Evolutionary conservation across 2,329 filamentous ascomycete genomes (phyloP).

Genomic region (Sclerotinia minor): DNA sequence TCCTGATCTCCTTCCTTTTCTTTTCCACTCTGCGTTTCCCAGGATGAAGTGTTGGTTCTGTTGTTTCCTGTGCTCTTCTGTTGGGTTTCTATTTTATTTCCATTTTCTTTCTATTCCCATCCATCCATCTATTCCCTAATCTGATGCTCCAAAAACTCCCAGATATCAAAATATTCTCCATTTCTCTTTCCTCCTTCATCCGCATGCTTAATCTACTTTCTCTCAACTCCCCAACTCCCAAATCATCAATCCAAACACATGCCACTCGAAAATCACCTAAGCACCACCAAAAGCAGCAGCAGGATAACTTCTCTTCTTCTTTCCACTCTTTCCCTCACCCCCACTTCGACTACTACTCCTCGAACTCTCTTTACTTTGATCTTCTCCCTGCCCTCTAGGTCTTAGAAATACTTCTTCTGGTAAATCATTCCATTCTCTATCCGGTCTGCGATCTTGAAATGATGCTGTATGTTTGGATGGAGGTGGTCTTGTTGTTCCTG

Average conservation of each 20-base stretch:
- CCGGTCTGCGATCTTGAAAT: conserved; percentile 59
- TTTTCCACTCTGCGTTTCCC: neutral
- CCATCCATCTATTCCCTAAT: neutral
- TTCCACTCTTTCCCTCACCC: conserved; percentile 48
- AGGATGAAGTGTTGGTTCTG: neutral
- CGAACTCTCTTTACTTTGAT: conserved; percentile 48
- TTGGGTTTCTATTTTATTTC: neutral
- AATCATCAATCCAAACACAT: neutral
- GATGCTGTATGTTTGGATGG: conserved; percentile 43
- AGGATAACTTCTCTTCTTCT: conserved; percentile 62
- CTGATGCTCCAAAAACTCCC: neutral
- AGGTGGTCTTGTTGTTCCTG: conserved; percentile 13
- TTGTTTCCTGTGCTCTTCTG: neutral
- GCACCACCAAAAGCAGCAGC: conserved; percentile 57
- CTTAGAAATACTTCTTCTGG: conserved; percentile 54
- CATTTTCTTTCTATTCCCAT: neutral
- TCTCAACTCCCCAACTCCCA: neutral
- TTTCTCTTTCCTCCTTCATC: neutral
- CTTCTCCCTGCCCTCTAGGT: conserved; percentile 40
- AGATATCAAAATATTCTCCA: neutral
- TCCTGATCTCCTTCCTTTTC: neutral
- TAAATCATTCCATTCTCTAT: conserved; percentile 66
- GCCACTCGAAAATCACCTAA: neutral
- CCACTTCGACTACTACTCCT: conserved; percentile 52
- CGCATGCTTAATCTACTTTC: neutral